Base-by-base conservation (phyloP, 2,329 filamentous ascomycete genomes). In the Claviceps digitariae region DNA sequence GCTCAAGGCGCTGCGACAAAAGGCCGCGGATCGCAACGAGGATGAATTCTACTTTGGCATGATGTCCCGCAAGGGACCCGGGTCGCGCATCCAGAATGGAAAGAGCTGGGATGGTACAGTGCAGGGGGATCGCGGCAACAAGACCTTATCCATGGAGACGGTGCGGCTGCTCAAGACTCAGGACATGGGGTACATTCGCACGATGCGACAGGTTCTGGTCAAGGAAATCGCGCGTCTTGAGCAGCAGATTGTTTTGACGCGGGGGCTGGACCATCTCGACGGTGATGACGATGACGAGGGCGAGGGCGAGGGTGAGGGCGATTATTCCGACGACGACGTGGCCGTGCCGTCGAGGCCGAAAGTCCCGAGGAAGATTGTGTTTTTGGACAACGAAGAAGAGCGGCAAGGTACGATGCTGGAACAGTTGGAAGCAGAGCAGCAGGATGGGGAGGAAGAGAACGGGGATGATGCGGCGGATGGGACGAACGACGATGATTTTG, bases 1-100 rank as follows among this genome's bases (percentile, higher is more conserved):
- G 52, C 75, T 86, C 56, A 79, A 80, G 62, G 69, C 68, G 29
- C 76, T 86, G 50, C 74, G 75, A 48, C 70, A 76, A 54, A 85
- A 85, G 63, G 82, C 80, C 5, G 67, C 79, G 54, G 77, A 83
- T 41, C 78, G 81, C 60, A 86, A 86, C 66, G 82, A 84, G 51
- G 83, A 86, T 77, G 83, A 86, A 63, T 86, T 86, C 68, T 84
- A 84, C 71, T 84, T 80, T 62, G 81, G 79, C 57, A 86, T 86
- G 83, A 71, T 84, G 62, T 79, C 77, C 59, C 78, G 78, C 56
- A 73, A 74, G 54, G 80, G 80, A 10, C 76, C 79, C 4, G 74
- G 76, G 6, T 73, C 73, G 7, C 66, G 67, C 20, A 62, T 78
- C 41, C 70, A 74, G 58, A 70, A 65, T 58, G 79, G 72, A 53